A percentile compares a stretch with the other conserved stretches of the same genome.
phyloP scores from a whole-genome alignment of 2,329 filamentous ascomycete genomes.

The Venturia oleaginea region DNA sequence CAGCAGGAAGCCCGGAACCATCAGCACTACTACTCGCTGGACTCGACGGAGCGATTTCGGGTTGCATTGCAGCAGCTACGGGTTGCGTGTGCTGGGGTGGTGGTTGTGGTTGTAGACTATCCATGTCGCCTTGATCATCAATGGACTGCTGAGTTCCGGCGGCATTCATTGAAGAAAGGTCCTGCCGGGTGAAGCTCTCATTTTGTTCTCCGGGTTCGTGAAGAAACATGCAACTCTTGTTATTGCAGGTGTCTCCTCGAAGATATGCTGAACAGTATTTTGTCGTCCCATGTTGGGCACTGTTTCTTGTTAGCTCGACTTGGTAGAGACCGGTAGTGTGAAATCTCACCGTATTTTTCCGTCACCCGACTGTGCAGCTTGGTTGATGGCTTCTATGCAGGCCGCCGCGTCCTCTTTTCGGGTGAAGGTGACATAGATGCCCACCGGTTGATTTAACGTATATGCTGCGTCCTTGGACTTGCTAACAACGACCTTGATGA shows the following conservation, averaged over 20 bases:
- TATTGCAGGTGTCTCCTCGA: conserved; percentile 87
- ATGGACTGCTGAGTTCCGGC: conserved; percentile 55
- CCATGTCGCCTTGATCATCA: conserved; percentile 46
- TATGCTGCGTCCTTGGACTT: conserved; percentile 71
- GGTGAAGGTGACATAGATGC: conserved; percentile 97
- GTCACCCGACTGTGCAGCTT: conserved; percentile 61
- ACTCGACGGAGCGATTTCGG: conserved; percentile 59
- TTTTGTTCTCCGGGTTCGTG: conserved; percentile 98
- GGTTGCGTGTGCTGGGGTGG: conserved; percentile 41
- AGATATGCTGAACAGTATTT: conserved; percentile 98
- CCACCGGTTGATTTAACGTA: conserved; percentile 67
- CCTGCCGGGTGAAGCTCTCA: conserved; percentile 90
- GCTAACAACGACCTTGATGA: conserved; percentile 97
- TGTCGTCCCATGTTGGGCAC: conserved; percentile 75
- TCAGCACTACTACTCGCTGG: conserved; percentile 55
- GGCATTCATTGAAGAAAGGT: conserved; percentile 89
- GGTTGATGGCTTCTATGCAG: conserved; percentile 62
- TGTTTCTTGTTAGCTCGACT: conserved; percentile 20
- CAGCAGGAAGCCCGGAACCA: conserved; percentile 81
- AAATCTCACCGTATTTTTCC: conserved; percentile 76
- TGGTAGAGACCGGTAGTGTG: not conserved
- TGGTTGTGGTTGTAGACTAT: conserved; percentile 33
- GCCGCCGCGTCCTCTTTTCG: conserved; percentile 79
- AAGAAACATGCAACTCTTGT: conserved; percentile 94
- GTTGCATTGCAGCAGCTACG: conserved; percentile 47